Conservation (phyloP, 257 asterid species). For the Nicotiana obtusifolia region DNA sequence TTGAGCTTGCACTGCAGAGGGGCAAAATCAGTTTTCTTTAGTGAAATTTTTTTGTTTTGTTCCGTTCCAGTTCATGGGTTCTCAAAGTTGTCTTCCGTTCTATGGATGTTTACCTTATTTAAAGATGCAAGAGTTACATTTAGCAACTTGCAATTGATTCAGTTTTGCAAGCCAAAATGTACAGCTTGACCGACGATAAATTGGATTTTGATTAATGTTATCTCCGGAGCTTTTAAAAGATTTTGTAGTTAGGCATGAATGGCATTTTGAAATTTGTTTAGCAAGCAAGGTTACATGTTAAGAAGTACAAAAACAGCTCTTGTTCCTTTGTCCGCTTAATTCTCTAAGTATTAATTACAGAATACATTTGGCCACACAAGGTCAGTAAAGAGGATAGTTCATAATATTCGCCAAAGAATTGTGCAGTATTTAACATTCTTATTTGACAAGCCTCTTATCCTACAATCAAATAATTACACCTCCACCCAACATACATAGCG, state of each 20-base stretch:
- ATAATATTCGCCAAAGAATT: background rate
- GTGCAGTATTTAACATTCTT: background rate
- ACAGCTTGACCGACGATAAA: background rate
- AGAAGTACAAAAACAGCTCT: background rate
- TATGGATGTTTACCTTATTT: conserved; percentile 10
- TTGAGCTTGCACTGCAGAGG: background rate
- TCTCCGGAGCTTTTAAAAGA: background rate
- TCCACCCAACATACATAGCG: too few species aligned
- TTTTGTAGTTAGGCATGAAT: background rate
- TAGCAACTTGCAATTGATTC: background rate
- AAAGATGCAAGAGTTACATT: conserved; percentile 1
- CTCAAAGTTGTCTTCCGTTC: background rate
- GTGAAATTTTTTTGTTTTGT: background rate
- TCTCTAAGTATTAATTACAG: background rate
- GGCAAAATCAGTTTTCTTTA: background rate
- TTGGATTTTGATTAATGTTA: background rate
- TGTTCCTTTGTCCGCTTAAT: background rate
- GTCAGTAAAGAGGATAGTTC: background rate
- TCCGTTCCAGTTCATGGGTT: background rate
- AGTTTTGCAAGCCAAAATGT: background rate
- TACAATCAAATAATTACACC: background rate
- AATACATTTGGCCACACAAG: background rate
- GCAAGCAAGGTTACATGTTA: background rate
- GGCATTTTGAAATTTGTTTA: background rate
- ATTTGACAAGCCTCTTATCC: background rate